phyloP scores from a whole-genome alignment of 2,329 filamentous ascomycete genomes.

The Colletotrichum chrysophilum region DNA sequence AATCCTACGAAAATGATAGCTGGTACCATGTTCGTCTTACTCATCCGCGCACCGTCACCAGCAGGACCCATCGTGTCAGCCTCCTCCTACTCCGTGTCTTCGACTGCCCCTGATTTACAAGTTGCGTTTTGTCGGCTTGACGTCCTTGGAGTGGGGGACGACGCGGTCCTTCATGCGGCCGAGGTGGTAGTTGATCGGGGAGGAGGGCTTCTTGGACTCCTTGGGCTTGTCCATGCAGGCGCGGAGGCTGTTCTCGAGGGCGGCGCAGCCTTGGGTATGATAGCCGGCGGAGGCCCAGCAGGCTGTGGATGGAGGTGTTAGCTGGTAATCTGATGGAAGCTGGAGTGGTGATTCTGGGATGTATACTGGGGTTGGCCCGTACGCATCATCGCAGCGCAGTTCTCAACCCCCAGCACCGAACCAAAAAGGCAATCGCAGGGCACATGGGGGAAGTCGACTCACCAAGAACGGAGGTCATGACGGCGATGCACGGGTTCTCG shows the following conservation, averaged over 20 bases:
- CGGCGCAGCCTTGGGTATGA: slow-evolving; percentile 63
- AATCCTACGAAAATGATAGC: not conserved
- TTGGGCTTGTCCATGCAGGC: slow-evolving; percentile 81
- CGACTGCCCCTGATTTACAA: not conserved
- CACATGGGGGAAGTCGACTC: slow-evolving; percentile 29
- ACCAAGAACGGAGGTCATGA: slow-evolving; percentile 66
- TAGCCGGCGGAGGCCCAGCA: slow-evolving; percentile 86
- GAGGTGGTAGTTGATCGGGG: slow-evolving; percentile 93
- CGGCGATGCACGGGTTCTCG: slow-evolving; percentile 57
- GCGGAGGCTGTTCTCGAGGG: slow-evolving; percentile 65
- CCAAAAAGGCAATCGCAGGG: not conserved
- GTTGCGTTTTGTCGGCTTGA: slow-evolving; percentile 4
- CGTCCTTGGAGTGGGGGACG: slow-evolving; percentile 8
- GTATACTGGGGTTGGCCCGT: not conserved
- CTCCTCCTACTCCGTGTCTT: not conserved
- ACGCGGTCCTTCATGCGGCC: slow-evolving; percentile 69
- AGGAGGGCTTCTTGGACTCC: slow-evolving; percentile 55
- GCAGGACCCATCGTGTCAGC: not conserved
- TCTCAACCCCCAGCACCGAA: not conserved
- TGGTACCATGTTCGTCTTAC: not conserved
- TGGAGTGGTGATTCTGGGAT: not conserved
- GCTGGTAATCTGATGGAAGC: not conserved
- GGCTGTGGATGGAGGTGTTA: slow-evolving; percentile 49
- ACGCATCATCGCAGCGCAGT: not conserved
- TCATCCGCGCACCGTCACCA: not conserved